Conservation (phyloP, 176 grass and related monocot species). For the Oryza rufipogon region DNA sequence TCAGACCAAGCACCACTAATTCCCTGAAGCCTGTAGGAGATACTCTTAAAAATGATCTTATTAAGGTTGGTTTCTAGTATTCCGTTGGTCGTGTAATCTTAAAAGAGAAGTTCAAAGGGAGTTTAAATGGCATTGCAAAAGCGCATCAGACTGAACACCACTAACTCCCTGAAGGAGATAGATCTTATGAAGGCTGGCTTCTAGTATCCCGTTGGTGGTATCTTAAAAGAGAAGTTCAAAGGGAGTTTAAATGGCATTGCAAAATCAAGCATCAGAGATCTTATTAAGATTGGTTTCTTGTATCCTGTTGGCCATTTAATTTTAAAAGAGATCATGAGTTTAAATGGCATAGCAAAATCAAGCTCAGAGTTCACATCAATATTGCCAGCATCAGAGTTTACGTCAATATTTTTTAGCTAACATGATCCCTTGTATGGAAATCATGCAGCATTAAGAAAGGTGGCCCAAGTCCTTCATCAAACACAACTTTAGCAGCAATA, state of each 20-base stretch:
- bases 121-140: slow-evolving; percentile 9
- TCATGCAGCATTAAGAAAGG: slow-evolving; percentile 84
- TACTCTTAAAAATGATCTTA: neutral
- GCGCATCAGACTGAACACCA: neutral
- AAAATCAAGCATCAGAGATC: neutral
- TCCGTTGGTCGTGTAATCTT: no score
- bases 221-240: no score
- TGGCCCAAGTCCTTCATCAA: slow-evolving; percentile 76
- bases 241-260: neutral
- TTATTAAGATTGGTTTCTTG: neutral
- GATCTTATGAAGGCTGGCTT: neutral
- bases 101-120: neutral
- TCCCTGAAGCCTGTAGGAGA: neutral
- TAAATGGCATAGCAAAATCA: slow-evolving; percentile 22
- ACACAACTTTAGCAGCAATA: slow-evolving; percentile 75
- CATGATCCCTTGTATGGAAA: neutral
- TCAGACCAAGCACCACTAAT: neutral
- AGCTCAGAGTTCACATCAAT: neutral
- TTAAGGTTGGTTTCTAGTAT: neutral
- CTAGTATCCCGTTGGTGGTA: no score
- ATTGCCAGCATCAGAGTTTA: neutral
- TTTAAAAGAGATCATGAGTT: neutral
- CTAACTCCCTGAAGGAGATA: neutral
- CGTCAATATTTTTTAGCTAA: neutral
- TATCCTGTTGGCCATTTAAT: neutral